phyloP scores from a whole-genome alignment of 1,139 yeast genomes.

The Sugiyamaella xylanicola region DNA sequence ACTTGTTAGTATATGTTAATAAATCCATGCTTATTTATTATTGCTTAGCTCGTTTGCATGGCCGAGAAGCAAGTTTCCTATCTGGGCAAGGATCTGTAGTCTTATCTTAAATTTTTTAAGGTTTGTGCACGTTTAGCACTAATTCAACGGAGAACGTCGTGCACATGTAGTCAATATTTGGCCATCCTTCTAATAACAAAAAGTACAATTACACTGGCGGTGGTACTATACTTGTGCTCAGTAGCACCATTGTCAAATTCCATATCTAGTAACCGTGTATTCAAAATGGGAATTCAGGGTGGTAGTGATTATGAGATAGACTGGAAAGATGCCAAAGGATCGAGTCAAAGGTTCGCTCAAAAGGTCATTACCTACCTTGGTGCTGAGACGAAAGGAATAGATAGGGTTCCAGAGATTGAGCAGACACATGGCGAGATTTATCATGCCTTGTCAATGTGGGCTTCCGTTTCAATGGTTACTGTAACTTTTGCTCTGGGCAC shows the following conservation, averaged over 20 bases:
- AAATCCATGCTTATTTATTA: no score
- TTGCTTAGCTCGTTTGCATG: background rate
- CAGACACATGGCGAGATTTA: constrained; percentile 61
- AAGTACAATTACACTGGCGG: no score
- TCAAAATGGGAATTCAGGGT: no score
- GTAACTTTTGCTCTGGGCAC: constrained; percentile 84
- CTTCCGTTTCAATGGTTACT: constrained; percentile 84
- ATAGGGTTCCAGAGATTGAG: constrained; percentile 66
- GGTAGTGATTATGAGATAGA: no score
- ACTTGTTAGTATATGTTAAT: no score
- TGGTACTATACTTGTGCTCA: no score
- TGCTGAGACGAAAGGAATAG: constrained; percentile 68
- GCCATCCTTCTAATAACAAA: no score
- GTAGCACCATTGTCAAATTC: no score
- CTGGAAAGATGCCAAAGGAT: background rate
- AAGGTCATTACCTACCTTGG: constrained; percentile 20
- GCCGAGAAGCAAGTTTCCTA: background rate
- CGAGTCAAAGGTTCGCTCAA: background rate
- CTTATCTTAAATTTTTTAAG: constrained; percentile 8
- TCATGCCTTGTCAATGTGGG: constrained; percentile 88
- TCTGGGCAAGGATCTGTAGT: background rate
- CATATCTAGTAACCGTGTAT: no score
- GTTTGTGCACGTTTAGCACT: background rate
- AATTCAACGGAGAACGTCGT: no score
- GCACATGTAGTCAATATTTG: no score